Evolutionary conservation across 805 yeast species (phyloP).

Genomic region (Clavispora vitiphila): DNA sequence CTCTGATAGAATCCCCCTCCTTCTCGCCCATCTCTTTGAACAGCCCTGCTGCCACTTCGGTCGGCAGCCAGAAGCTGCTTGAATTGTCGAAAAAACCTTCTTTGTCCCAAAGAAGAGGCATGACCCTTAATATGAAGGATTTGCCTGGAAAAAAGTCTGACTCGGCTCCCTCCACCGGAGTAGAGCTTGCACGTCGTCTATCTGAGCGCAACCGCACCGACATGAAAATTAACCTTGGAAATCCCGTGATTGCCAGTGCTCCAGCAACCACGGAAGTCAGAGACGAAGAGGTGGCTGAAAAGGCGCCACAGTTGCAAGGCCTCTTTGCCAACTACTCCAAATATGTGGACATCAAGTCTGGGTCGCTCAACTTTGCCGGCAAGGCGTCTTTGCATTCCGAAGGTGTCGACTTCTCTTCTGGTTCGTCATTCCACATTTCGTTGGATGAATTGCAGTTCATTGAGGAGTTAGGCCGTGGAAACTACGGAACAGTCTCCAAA

Average conservation of each 20-base stretch:
- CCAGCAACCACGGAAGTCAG: slow-evolving; percentile 17
- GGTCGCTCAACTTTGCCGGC: slow-evolving; percentile 87
- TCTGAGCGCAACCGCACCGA: slow-evolving; percentile 38
- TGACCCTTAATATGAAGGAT: slow-evolving; percentile 43
- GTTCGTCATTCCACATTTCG: slow-evolving; percentile 80
- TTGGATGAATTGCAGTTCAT: slow-evolving; percentile 77
- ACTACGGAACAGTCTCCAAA: slow-evolving; percentile 92
- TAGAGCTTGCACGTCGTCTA: slow-evolving; percentile 30
- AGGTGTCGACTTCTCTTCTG: slow-evolving; percentile 87
- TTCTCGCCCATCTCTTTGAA: background rate
- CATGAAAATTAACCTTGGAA: slow-evolving; percentile 31
- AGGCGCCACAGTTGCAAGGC: slow-evolving; percentile 38
- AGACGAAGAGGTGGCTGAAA: slow-evolving; percentile 11
- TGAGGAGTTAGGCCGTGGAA: slow-evolving; percentile 91
- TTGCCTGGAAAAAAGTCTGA: slow-evolving; percentile 4
- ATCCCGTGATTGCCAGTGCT: slow-evolving; percentile 13
- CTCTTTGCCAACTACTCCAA: slow-evolving; percentile 80
- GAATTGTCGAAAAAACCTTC: slow-evolving; percentile 36
- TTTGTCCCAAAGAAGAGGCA: slow-evolving; percentile 50
- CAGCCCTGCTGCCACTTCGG: background rate
- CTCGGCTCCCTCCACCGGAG: slow-evolving; percentile 20
- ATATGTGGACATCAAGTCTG: slow-evolving; percentile 87
- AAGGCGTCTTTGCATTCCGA: slow-evolving; percentile 88
- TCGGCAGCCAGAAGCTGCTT: background rate
- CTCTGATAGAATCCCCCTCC: slow-evolving; percentile 4